These are phyloP conservation scores for Ampelomyces quisqualis DNA, from an alignment of 2,329 filamentous ascomycete genomes.

Conservation along the genomic window DNA sequence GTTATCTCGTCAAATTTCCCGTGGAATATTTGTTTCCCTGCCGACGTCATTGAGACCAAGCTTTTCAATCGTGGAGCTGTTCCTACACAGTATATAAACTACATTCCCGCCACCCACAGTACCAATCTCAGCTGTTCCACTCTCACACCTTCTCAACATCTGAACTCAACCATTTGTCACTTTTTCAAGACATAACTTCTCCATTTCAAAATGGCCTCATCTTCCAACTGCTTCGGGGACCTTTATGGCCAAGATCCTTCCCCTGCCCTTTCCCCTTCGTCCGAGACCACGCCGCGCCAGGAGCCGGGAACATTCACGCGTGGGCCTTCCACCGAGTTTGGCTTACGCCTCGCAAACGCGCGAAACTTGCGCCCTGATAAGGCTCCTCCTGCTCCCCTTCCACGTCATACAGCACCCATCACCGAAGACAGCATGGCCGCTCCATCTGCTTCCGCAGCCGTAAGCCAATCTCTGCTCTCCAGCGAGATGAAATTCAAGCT, in stretches of 20 bases:
- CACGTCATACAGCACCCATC: not conserved
- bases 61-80: no score
- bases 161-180: no score
- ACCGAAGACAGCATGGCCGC: not conserved
- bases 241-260: not conserved
- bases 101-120: no score
- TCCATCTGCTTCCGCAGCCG: constrained; percentile 3
- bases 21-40: not conserved
- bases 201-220: no score
- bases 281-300: not conserved
- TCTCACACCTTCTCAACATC: no score
- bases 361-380: constrained; percentile 6
- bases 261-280: not conserved
- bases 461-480: not conserved
- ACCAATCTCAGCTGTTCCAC: no score
- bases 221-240: no score
- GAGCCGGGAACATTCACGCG: constrained; percentile 1
- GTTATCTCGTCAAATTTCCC: no score
- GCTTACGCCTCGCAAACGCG: constrained; percentile 9
- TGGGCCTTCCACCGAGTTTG: constrained; percentile 1
- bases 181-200: no score
- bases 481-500: not conserved
- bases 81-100: no score
- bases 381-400: constrained; percentile 1
- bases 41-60: no score